phyloP scores from a whole-genome alignment of 371 early-diverging fungal species.

The Vairimorpha necatrix region DNA sequence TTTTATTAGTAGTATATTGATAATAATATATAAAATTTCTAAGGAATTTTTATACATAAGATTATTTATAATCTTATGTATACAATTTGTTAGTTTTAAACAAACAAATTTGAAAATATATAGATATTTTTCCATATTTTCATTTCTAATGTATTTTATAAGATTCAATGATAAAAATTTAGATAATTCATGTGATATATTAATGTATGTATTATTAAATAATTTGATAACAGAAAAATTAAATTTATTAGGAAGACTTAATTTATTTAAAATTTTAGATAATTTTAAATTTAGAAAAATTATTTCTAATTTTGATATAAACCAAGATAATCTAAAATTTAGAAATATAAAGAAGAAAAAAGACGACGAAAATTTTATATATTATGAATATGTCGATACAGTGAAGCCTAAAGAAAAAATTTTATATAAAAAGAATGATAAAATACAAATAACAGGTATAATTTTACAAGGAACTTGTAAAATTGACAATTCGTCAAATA shows the following conservation, averaged over 20 bases:
- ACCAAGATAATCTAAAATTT: background rate
- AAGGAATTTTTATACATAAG: background rate
- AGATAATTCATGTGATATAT: background rate
- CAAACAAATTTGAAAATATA: background rate
- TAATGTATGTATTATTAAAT: background rate
- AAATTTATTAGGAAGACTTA: background rate
- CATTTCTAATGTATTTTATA: background rate
- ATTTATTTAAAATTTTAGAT: background rate
- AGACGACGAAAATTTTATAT: background rate
- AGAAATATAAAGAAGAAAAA: background rate
- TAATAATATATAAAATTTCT: background rate
- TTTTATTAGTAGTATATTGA: background rate
- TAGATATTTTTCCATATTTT: background rate
- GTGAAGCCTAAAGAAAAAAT: background rate
- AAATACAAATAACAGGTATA: background rate
- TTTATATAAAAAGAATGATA: background rate
- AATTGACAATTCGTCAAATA: slow-evolving; percentile 3
- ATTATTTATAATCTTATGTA: background rate
- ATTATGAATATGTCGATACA: background rate
- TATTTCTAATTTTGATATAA: background rate
- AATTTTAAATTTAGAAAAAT: background rate
- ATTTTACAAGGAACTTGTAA: background rate
- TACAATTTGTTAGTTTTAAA: background rate
- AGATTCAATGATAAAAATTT: background rate
- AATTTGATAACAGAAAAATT: background rate